Evolutionary conservation across 2,329 filamentous ascomycete genomes (phyloP), one percentile per base, ranked within the genome.

Genomic region (Nannizziopsis barbatae): DNA sequence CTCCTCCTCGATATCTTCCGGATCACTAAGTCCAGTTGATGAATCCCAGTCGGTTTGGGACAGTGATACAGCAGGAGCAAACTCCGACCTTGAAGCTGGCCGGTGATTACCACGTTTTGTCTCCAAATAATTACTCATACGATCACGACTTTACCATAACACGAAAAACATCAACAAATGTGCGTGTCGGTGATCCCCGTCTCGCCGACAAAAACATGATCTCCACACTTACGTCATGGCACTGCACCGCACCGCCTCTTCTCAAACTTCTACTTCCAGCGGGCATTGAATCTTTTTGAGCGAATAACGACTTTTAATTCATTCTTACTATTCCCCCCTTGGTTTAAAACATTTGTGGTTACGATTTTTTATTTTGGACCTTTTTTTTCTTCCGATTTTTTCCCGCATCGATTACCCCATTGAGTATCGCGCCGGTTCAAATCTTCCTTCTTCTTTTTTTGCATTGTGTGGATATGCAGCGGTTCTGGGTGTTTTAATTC

Each of bases 1-100:
- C 57, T 88, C 81, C 47, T 92, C 85, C 0, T 81, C 78, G 35
- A 79, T 84, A 62, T 84, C 81, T 35, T 83, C 77, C 18, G 77
- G 77, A 43, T 78, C 75, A 43, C 63, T 79, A 45, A 81, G 78
- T 59, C 78, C 77, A 17, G 75, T 77, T 30, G 77, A 81, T 54
- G 80, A 82, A 53, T 71, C 71, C 51, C 72, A 75, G 20, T 52
- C 50, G 45, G 58, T 65, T 2, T 69, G 67, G 67, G 67, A 69
- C 50, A 63, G 64, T 35, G 67, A 69, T 51, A 61, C 62, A 11
- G 52, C 67, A 30, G 61, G 62, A 35, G 64, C 62, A 15, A 61
- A 62, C 31, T 59, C 64, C 40, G 67, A 69, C 46, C 53, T 69
- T 31, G 67, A 69, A 57, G 57, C 65, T 11, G 66, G 63, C 50